Evolutionary conservation across 352 stramenopile species (phyloP).

Genomic region (Pythium coloratum): DNA sequence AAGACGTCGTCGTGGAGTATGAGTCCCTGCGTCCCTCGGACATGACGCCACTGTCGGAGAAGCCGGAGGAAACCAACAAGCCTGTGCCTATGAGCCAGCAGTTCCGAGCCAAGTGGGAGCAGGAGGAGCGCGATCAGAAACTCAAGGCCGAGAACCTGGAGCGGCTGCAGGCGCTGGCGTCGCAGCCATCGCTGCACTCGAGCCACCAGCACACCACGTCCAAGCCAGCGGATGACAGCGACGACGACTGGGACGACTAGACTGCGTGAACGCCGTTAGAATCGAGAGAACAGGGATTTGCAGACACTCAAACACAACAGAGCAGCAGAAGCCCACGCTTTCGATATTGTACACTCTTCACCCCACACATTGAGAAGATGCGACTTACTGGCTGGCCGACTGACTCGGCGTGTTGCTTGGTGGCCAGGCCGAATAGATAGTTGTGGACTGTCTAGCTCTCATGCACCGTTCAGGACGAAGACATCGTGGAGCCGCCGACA

Average conservation of each 20-base stretch:
- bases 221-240: conserved; percentile 43
- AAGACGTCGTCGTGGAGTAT: conserved; percentile 35
- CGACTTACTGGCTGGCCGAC: conserved; percentile 1
- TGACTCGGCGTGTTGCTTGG: background rate
- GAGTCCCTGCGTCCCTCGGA: conserved; percentile 58
- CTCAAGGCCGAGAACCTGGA: conserved; percentile 65
- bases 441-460: background rate
- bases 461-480: conserved; percentile 16
- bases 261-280: conserved; percentile 3
- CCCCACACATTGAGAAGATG: conserved; percentile 7
- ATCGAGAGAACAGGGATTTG: background rate
- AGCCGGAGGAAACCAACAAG: conserved; percentile 42
- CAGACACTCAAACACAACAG: conserved; percentile 1
- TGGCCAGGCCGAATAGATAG: conserved; percentile 23
- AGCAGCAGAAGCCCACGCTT: conserved; percentile 1
- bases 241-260: conserved; percentile 87
- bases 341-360: conserved; percentile 24
- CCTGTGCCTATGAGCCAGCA: conserved; percentile 48
- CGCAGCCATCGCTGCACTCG: conserved; percentile 71
- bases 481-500: conserved; percentile 46
- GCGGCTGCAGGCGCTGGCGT: conserved; percentile 71
- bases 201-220: conserved; percentile 29
- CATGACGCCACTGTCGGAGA: conserved; percentile 69
- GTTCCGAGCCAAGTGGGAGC: conserved; percentile 58
- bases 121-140: conserved; percentile 66